These are phyloP conservation scores for Tricholoma furcatifolium DNA, from an alignment of 768 basidiomycete species.

Conservation along the genomic window DNA sequence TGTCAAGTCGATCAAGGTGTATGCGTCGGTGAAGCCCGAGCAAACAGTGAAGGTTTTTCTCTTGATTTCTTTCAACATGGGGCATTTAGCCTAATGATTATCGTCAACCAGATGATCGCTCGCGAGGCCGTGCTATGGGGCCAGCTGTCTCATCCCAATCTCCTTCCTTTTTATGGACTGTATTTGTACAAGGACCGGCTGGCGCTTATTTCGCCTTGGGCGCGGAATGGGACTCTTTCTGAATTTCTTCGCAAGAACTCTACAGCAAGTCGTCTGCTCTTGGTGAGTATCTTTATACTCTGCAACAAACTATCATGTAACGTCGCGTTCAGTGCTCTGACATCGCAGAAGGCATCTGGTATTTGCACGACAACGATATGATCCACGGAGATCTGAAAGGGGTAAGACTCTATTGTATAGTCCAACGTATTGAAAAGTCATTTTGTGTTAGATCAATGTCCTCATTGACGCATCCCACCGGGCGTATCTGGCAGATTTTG, in stretches of 20 bases:
- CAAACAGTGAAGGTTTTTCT: conserved; percentile 7
- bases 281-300: conserved; percentile 7
- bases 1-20: conserved; percentile 13
- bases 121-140: conserved; percentile 34
- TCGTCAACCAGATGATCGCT: conserved; percentile 1
- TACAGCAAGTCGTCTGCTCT: conserved; percentile 5
- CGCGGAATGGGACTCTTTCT: conserved; percentile 15
- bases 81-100: neutral
- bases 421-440: neutral
- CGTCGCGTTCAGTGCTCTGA: conserved; percentile 25
- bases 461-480: conserved; percentile 15
- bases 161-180: conserved; percentile 34
- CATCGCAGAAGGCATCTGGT: conserved; percentile 27
- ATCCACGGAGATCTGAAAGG: conserved; percentile 46
- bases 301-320: neutral
- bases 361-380: conserved; percentile 33
- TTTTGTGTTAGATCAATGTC: conserved; percentile 18
- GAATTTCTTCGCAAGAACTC: conserved; percentile 13
- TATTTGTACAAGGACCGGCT: conserved; percentile 16
- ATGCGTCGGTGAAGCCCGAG: neutral
- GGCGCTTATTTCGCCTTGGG: conserved; percentile 21
- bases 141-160: conserved; percentile 31
- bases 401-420: conserved; percentile 19
- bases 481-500: conserved; percentile 25
- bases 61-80: neutral